Evolutionary conservation across 345 rosid genomes (phyloP), one percentile per base, ranked within the genome.

Genomic region (Eucalyptus rudis): DNA sequence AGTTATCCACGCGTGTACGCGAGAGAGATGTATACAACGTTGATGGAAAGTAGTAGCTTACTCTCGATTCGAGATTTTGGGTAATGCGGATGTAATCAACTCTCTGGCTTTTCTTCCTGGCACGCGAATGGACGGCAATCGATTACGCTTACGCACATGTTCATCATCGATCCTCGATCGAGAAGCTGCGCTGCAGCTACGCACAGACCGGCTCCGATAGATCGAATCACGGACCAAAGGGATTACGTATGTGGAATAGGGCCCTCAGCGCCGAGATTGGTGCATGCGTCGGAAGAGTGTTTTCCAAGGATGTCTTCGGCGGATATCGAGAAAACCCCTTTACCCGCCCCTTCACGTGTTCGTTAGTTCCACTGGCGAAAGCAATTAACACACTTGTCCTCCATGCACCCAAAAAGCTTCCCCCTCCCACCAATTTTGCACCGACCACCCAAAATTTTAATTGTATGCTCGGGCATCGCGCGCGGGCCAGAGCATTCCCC

Each of bases 31-130:
- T 10, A 10, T 5, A 10, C 62, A 27, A 27, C 68, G 31, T 12
- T 0, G 68, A 59, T 3, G 31, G 15, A 27, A 0, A 13, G 68
- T 62, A 6, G 33, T 62, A 6, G 33, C 17, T 27, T 5, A 0
- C 8, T 62, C 40, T 64, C 40, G 76, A 64, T 7, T 68, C 20
- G 24, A 33, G 44, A 68, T 17, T 31, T 68, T 17, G 9, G 40
- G 80, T 31, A 68, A 68, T 17, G 80, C 24, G 80, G 24, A 68
- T 31, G 80, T 33, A 33, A 68, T 16, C 43, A 31, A 3, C 80
- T 33, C 43, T 2, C 24, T 7, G 43, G 40, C 40, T 15, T 59
- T 27, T 68, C 43, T 16, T 33, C 20, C 22, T 4, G 24, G 80
- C 80, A 66, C 79, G 79, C 22, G 43, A 17, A 33, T 3, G 80